phyloP scores from a whole-genome alignment of 306 rosid genomes.

The Inga oerstediana region DNA sequence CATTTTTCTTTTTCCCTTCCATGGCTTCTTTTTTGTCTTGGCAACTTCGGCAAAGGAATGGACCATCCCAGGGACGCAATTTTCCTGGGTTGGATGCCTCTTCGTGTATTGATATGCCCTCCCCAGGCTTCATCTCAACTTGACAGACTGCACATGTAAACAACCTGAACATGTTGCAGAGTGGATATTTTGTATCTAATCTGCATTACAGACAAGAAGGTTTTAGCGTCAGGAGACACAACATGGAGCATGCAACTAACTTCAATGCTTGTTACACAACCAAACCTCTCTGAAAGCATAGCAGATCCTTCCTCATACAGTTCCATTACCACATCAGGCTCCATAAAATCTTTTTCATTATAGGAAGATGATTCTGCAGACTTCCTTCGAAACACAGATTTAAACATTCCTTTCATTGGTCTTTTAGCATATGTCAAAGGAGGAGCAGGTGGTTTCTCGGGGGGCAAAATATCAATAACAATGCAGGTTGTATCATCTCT shows the following conservation, averaged over 20 bases:
- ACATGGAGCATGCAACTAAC: not conserved
- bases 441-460: constrained; percentile 69
- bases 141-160: constrained; percentile 97
- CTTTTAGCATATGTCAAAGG: constrained; percentile 57
- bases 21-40: constrained; percentile 98
- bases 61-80: constrained; percentile 99
- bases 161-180: constrained; percentile 98
- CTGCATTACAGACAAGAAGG: constrained; percentile 58
- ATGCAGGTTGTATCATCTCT: constrained; percentile 98
- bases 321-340: constrained; percentile 85
- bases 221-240: constrained; percentile 33
- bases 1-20: constrained; percentile 85
- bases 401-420: constrained; percentile 80
- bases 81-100: constrained; percentile 62
- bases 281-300: constrained; percentile 92
- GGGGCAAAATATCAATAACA: constrained; percentile 81
- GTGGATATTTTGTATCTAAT: constrained; percentile 87
- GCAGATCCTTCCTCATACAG: constrained; percentile 97
- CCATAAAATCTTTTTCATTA: constrained; percentile 72
- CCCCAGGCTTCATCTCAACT: constrained; percentile 89
- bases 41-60: constrained; percentile 91
- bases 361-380: constrained; percentile 73
- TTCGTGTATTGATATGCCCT: constrained; percentile 86
- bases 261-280: constrained; percentile 27
- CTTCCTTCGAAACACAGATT: constrained; percentile 80